Conservation (phyloP, 2,329 filamentous ascomycete genomes). For the Aspergillus glaucus region DNA sequence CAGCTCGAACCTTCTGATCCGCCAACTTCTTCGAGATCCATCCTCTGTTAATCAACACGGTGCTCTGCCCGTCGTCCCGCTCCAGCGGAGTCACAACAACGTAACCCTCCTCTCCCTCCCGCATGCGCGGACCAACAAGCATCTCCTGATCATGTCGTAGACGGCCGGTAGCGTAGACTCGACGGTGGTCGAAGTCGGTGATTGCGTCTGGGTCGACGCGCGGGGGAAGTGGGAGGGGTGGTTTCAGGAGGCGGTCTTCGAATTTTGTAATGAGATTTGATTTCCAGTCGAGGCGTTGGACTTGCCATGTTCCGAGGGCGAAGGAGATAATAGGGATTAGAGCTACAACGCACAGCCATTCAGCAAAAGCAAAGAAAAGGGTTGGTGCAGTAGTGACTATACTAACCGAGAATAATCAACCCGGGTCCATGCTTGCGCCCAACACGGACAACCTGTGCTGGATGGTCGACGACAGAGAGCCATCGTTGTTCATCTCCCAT, state of each 20-base stretch:
- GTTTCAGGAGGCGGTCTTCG: constrained; percentile 82
- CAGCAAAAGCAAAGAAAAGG: neutral
- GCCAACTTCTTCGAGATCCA: constrained; percentile 80
- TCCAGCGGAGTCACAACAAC: constrained; percentile 89
- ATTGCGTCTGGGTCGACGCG: constrained; percentile 75
- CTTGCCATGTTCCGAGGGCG: constrained; percentile 86
- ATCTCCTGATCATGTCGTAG: constrained; percentile 90
- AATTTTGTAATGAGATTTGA: constrained; percentile 83
- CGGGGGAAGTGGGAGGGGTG: constrained; percentile 78
- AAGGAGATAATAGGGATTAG: constrained; percentile 91
- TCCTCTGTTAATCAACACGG: constrained; percentile 79
- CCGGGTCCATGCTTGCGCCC: constrained; percentile 72
- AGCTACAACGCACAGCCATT: constrained; percentile 38
- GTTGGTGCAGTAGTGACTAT: neutral
- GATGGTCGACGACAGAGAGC: constrained; percentile 79
- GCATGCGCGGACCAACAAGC: constrained; percentile 84
- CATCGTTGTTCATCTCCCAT: constrained; percentile 69
- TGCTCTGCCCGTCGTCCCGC: constrained; percentile 54
- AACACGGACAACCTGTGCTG: constrained; percentile 69
- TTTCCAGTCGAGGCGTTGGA: constrained; percentile 89
- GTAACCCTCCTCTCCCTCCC: constrained; percentile 84
- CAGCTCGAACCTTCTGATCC: constrained; percentile 56
- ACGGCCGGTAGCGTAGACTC: constrained; percentile 67
- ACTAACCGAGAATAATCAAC: constrained; percentile 65
- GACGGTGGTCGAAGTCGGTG: constrained; percentile 84